These are phyloP conservation scores for Fusarium duplospermum DNA, from an alignment of 2,329 filamentous ascomycete species.

Conservation along the genomic window DNA sequence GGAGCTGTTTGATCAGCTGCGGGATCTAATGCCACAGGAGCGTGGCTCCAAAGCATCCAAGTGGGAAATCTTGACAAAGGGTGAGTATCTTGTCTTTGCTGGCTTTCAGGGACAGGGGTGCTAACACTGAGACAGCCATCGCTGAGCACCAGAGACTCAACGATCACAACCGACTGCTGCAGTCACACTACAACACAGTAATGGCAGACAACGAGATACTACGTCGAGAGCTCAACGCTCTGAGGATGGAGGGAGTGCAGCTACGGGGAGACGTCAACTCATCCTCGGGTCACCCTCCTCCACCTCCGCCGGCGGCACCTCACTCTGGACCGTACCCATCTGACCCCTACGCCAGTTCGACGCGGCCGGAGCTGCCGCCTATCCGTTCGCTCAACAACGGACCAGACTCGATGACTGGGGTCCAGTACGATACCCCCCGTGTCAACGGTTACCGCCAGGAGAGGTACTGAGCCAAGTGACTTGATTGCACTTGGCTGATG, in stretches of 20 bases:
- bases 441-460: constrained; percentile 60
- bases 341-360: constrained; percentile 48
- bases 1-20: constrained; percentile 83
- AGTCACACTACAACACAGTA: constrained; percentile 57
- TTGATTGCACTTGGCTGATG: not conserved
- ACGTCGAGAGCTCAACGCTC: constrained; percentile 60
- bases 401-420: constrained; percentile 74
- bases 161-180: constrained; percentile 61
- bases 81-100: constrained; percentile 57
- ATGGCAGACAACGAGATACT: constrained; percentile 60
- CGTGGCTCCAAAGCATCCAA: constrained; percentile 88
- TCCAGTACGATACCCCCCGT: constrained; percentile 68
- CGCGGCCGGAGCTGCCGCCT: constrained; percentile 66
- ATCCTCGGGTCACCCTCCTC: constrained; percentile 42
- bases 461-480: constrained; percentile 44
- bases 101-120: not conserved
- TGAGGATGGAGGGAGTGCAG: constrained; percentile 62
- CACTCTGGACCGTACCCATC: constrained; percentile 43
- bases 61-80: constrained; percentile 89
- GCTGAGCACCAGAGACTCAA: constrained; percentile 68
- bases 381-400: constrained; percentile 63
- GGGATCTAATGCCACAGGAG: constrained; percentile 82
- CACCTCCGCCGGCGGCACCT: constrained; percentile 33
- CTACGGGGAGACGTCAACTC: constrained; percentile 53
- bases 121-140: constrained; percentile 61